Evolutionary conservation across 148 eudicot species (phyloP), one percentile per base, ranked within the genome.

Genomic region (Silene conica): DNA sequence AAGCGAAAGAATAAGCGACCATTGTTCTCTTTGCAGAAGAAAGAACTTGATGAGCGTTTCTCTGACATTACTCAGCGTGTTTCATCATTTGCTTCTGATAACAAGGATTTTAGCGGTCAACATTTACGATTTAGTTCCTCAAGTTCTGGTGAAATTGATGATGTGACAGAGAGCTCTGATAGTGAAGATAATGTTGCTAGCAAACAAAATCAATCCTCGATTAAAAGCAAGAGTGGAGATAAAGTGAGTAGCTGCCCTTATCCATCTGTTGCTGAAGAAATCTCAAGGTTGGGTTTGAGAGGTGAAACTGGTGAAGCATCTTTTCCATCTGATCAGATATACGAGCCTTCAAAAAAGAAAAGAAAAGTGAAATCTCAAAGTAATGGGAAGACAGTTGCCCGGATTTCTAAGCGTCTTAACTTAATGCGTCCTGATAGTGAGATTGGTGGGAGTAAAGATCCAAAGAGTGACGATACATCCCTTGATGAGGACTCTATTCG

Each of bases 241-340:
- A 82, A 79, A 72, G 82, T 84, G 28, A 90, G 92, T 79, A 82
- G 85, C 73, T 95, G 96, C 69, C 97, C 97, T 76, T 92, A 95
- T 77, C 98, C 97, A 38, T 91, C 97, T 28, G 88, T 80, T 71
- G 80, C 85, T 78, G 98, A 95, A 82, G 98, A 95, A 81, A 88
- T 76, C 82, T 80, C 82, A 69, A 85, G 96, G 69, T 84, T 91
- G 76, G 92, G 98, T 54, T 84, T 94, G 83, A 83, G 75, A 79
- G 80, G 75, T 64, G 92, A 88, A 73, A 76, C 7, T 46, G 67
- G 68, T 26, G 73, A 67, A 41, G 72, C 69, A 45, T 4, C 80
- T 69, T 60, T 79, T 25, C 57, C 71, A 20, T 70, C 70, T 66
- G 58, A 60, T 34, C 70, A 73, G 73, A 54, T 54, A 25, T 50